Base-by-base conservation (phyloP, 371 early-diverging fungal genomes). In the Mortierella sp. region DNA sequence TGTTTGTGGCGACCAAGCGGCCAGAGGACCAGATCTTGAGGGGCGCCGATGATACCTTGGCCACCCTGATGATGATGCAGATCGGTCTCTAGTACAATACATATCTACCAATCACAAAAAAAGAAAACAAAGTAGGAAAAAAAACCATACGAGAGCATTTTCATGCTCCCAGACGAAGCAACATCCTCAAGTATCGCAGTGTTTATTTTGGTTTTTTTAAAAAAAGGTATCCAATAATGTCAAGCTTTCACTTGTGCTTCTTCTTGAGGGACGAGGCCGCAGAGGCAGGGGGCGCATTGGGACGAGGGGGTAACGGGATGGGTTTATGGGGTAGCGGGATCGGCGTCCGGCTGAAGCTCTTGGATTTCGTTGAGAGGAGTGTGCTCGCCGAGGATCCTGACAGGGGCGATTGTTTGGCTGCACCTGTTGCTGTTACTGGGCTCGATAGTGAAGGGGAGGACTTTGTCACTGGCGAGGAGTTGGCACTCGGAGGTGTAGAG, bases 31-130 rank as follows among this genome's bases (percentile, higher is more conserved):
- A 91, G 43, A 85, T 91, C 68, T 49, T 85, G 16, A 88, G 81
- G 55, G 79, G 87, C 1, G 91, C 91, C 8, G 93, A 93, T 74
- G 93, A 91, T 87, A 91, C 91, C 1, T 88, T 93, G 77, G 87
- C 90, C 5, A 91, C 91, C 2, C 70, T 92, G 27, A 76, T 90
- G 74, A 91, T 92, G 84, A 90, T 90, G 81, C 88, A 89, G 55
- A 91, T 89, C 72, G 85, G 86, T 54, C 71, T 82, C 7, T 87
- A 82, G 75, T 32, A 12, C 70, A 12, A 12, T 41, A 71, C 70
- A 55, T 2, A 54, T 54, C 21, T 35, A 35, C 35, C 35, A 35
- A 46, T 35, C 72, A 35, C 24, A 8, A 21, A 0, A 51, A 29
- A 51, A 46, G 21, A 18, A 49, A 18, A 49, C 49, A 29, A 18